Percentiles rank a stretch among this genome's conserved stretches.
Evolutionary conservation across 2,329 filamentous ascomycete genomes (phyloP).

Genomic region (Botrytis elliptica): DNA sequence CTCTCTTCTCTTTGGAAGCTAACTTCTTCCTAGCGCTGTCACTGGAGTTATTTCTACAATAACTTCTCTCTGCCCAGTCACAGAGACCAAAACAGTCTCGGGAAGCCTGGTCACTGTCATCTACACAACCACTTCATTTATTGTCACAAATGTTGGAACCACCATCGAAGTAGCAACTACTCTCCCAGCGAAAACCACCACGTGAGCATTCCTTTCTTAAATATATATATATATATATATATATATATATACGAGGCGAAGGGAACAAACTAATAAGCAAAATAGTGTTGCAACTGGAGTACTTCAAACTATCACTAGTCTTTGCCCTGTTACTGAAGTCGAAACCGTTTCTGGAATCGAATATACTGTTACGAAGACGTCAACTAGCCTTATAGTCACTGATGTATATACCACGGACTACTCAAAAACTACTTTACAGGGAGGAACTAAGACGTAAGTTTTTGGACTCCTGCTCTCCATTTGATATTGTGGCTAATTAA

Average conservation of each 20-base stretch:
- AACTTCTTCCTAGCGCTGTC: neutral
- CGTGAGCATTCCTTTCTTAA: slow-evolving; percentile 17
- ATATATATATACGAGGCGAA: neutral
- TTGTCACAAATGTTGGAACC: slow-evolving; percentile 11
- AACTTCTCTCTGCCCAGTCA: slow-evolving; percentile 40
- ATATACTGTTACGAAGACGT: slow-evolving; percentile 36
- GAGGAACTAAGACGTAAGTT: slow-evolving; percentile 8
- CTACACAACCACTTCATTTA: slow-evolving; percentile 16
- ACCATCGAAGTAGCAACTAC: slow-evolving; percentile 21
- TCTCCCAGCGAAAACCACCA: slow-evolving; percentile 22
- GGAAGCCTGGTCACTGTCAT: slow-evolving; percentile 3
- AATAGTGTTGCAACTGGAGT: slow-evolving; percentile 26
- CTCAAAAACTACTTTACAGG: slow-evolving; percentile 4
- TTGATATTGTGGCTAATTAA: slow-evolving; percentile 13
- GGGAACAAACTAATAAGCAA: neutral
- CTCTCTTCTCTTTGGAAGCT: neutral
- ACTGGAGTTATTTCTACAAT: slow-evolving; percentile 14
- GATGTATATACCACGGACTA: slow-evolving; percentile 26
- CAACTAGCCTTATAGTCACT: slow-evolving; percentile 29
- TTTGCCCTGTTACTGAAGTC: slow-evolving; percentile 49
- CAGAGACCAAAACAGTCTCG: slow-evolving; percentile 18
- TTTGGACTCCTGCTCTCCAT: neutral
- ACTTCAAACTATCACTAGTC: slow-evolving; percentile 41
- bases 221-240: neutral
- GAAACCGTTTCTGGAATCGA: slow-evolving; percentile 46